A percentile compares a stretch with the other conserved stretches of the same genome.
phyloP scores from a whole-genome alignment of 129 eudicot species.

The Chrysanthemum lavandulifolium region DNA sequence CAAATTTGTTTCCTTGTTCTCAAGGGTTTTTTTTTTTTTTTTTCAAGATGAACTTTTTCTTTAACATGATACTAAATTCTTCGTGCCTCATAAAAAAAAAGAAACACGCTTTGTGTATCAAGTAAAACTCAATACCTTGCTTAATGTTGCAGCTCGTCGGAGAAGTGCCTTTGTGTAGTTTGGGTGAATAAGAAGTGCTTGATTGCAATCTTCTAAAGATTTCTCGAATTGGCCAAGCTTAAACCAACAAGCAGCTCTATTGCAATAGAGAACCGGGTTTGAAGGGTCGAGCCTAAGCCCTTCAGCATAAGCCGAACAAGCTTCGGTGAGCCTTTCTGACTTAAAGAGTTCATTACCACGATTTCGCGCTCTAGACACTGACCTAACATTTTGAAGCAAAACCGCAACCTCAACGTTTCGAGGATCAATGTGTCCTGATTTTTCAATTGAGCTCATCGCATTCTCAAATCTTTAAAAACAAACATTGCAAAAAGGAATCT shows the following conservation, averaged over 20 bases:
- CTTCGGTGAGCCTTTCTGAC: constrained; percentile 89
- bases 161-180: constrained; percentile 84
- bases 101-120: no score
- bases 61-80: not conserved
- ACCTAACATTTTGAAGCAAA: constrained; percentile 52
- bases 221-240: constrained; percentile 76
- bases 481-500: not conserved
- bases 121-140: constrained; percentile 55
- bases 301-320: constrained; percentile 89
- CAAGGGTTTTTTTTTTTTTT: no score
- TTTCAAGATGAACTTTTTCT: no score
- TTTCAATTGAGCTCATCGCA: constrained; percentile 55
- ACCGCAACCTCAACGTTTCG: constrained; percentile 52
- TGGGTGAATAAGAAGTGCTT: constrained; percentile 80
- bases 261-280: constrained; percentile 81
- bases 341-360: constrained; percentile 90
- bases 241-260: constrained; percentile 95
- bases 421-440: constrained; percentile 65
- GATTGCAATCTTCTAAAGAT: constrained; percentile 83
- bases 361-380: constrained; percentile 73
- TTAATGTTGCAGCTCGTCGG: constrained; percentile 84
- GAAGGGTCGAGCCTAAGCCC: constrained; percentile 76
- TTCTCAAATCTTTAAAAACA: constrained; percentile 71
- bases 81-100: not conserved
- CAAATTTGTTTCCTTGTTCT: no score